These are phyloP conservation scores for Polyporus tsugae DNA, from an alignment of 1,284 basidiomycete genomes.

Conservation along the genomic window DNA sequence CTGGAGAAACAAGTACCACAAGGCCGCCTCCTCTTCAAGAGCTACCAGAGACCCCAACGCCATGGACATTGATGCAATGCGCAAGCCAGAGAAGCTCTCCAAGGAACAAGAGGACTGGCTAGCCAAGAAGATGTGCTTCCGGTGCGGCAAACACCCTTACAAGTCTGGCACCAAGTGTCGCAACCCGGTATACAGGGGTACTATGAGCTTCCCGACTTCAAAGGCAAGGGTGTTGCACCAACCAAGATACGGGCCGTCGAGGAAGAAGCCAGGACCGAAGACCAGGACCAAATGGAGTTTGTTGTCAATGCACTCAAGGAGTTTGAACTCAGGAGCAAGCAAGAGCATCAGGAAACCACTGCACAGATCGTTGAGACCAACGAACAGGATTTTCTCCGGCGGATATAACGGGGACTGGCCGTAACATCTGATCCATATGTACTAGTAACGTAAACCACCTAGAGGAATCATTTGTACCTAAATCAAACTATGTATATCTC, in stretches of 20 bases:
- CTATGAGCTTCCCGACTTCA: not conserved
- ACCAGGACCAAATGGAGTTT: no score
- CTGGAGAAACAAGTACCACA: no score
- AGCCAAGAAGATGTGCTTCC: not conserved
- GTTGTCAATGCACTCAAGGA: not conserved
- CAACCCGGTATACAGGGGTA: not conserved
- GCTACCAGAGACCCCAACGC: not conserved
- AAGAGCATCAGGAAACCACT: not conserved
- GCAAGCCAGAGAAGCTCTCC: not conserved
- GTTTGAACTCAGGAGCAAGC: not conserved
- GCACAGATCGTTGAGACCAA: no score
- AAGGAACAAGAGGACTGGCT: not conserved
- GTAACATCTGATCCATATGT: conserved; percentile 27
- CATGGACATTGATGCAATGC: not conserved
- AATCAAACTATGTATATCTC: conserved; percentile 37
- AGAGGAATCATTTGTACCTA: conserved; percentile 15
- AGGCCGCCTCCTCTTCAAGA: no score
- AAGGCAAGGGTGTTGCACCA: conserved; percentile 42
- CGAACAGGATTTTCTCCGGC: no score
- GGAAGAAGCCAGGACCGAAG: not conserved
- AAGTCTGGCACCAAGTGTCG: not conserved
- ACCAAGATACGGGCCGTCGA: conserved; percentile 47
- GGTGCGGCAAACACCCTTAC: not conserved
- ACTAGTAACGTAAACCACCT: not conserved
- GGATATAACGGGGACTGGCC: conserved; percentile 35